Base-by-base conservation (phyloP, 768 basidiomycete species). In the Punctularia strigosozonata region DNA sequence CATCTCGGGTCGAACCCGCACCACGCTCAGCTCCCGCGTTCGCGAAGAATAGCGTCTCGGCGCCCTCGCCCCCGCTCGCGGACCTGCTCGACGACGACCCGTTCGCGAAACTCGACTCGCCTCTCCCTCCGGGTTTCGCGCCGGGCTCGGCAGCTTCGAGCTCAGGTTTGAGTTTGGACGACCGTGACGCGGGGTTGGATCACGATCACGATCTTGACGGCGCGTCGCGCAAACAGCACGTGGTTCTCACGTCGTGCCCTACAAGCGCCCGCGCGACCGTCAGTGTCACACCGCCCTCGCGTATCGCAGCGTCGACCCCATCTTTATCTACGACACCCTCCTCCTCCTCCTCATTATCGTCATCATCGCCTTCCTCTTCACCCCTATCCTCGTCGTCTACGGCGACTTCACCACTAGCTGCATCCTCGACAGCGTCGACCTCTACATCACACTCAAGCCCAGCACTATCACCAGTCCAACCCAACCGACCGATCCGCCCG, bases 1-100 rank as follows among this genome's bases (percentile, higher is more conserved):
- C n/a, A n/a, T n/a, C n/a, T n/a, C n/a, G n/a, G n/a, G n/a, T n/a
- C n/a, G n/a, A n/a, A n/a, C n/a, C n/a, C n/a, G n/a, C n/a, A n/a
- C n/a, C n/a, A n/a, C n/a, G n/a, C n/a, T n/a, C n/a, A n/a, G n/a
- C n/a, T n/a, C n/a, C n/a, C n/a, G n/a, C n/a, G n/a, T n/a, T n/a
- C n/a, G n/a, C n/a, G n/a, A n/a, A n/a, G n/a, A n/a, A n/a, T n/a
- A n/a, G n/a, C n/a, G n/a, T n/a, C n/a, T n/a, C n/a, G n/a, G n/a
- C n/a, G n/a, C n/a, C n/a, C 46, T 50, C 55, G 32, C 44, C 62
- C 26, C 52, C 60, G 14, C 50, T 56, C 6, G 50, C 57, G 47
- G 40, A 46, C 31, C 63, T 82, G 15, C 60, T 80, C 19, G 81
- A 83, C 48, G 75, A 78, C 37, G 82, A 85, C 48, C 82, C 82